These are phyloP conservation scores for Rutstroemia sp. DNA, from an alignment of 2,329 filamentous ascomycete species.

Conservation along the genomic window DNA sequence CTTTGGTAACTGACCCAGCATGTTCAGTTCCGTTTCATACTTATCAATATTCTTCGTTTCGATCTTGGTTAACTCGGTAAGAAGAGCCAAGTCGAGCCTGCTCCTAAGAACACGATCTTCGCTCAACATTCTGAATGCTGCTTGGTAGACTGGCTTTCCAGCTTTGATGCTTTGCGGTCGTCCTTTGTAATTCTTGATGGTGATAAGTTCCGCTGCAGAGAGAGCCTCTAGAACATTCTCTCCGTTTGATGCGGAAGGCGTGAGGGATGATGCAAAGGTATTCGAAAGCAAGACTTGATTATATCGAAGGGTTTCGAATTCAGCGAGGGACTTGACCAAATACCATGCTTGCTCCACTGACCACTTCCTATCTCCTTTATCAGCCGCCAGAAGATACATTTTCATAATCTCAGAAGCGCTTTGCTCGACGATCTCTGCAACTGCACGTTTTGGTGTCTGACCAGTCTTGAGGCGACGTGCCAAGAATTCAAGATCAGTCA, in stretches of 20 bases:
- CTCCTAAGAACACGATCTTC: constrained; percentile 66
- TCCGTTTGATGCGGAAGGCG: constrained; percentile 46
- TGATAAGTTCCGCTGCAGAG: constrained; percentile 79
- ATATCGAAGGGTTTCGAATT: constrained; percentile 65
- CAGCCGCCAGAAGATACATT: constrained; percentile 69
- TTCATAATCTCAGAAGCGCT: constrained; percentile 86
- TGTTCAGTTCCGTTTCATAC: constrained; percentile 66
- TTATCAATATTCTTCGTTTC: constrained; percentile 72
- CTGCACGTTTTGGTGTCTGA: constrained; percentile 72
- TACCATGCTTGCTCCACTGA: constrained; percentile 84
- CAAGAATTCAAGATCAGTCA: constrained; percentile 94
- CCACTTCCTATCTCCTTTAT: constrained; percentile 53
- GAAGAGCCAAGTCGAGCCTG: constrained; percentile 63
- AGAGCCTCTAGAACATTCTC: constrained; percentile 74
- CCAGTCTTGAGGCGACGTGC: constrained; percentile 84
- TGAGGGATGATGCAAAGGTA: constrained; percentile 57
- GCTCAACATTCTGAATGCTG: constrained; percentile 69
- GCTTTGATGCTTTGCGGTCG: constrained; percentile 71
- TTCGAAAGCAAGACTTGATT: constrained; percentile 76
- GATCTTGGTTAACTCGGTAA: constrained; percentile 61
- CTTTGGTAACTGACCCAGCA: constrained; percentile 63
- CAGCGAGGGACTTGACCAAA: constrained; percentile 70
- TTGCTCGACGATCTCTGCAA: constrained; percentile 83
- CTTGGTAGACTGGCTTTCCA: constrained; percentile 78
- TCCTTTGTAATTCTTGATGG: constrained; percentile 64